phyloP scores from a whole-genome alignment of 148 eudicot species.

The Polygonum maritimum region DNA sequence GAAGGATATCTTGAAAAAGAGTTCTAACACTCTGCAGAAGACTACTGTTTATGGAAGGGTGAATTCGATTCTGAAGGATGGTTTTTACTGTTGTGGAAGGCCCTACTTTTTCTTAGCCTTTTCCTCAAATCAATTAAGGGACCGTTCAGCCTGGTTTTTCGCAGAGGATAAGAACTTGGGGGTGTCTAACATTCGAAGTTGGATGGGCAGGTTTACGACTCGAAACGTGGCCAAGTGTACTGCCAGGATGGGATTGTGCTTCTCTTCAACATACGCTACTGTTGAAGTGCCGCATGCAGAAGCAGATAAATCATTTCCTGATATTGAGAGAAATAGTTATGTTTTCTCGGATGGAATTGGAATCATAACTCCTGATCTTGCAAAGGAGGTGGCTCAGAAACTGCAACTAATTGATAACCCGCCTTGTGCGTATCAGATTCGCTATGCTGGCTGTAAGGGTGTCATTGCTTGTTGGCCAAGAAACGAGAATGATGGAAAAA shows the following conservation, averaged over 20 bases:
- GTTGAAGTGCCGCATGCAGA: constrained; percentile 50
- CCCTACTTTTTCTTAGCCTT: constrained; percentile 70
- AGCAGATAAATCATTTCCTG: constrained; percentile 33
- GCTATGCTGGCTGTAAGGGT: constrained; percentile 89
- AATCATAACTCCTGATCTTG: constrained; percentile 65
- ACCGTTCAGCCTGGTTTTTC: constrained; percentile 96
- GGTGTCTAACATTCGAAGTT: constrained; percentile 27
- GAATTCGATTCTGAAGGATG: constrained; percentile 34
- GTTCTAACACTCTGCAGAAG: constrained; percentile 25
- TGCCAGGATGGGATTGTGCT: constrained; percentile 91
- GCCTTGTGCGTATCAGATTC: constrained; percentile 86
- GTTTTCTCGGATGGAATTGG: constrained; percentile 92
- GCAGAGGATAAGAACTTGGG: constrained; percentile 41
- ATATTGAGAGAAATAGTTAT: constrained; percentile 54
- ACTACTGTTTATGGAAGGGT: constrained; percentile 55
- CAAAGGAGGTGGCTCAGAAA: constrained; percentile 62
- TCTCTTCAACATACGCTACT: constrained; percentile 88
- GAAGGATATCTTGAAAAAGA: constrained; percentile 32
- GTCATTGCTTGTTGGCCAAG: constrained; percentile 83
- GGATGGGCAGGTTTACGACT: constrained; percentile 75
- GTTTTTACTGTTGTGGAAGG: constrained; percentile 65
- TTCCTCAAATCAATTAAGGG: constrained; percentile 79
- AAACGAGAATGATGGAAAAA: constrained; percentile 24
- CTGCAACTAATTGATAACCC: constrained; percentile 39
- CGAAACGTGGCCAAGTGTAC: constrained; percentile 78